These are phyloP conservation scores for Plectosphaerella sp. DNA, from an alignment of 2,329 filamentous ascomycete species.

Conservation along the genomic window DNA sequence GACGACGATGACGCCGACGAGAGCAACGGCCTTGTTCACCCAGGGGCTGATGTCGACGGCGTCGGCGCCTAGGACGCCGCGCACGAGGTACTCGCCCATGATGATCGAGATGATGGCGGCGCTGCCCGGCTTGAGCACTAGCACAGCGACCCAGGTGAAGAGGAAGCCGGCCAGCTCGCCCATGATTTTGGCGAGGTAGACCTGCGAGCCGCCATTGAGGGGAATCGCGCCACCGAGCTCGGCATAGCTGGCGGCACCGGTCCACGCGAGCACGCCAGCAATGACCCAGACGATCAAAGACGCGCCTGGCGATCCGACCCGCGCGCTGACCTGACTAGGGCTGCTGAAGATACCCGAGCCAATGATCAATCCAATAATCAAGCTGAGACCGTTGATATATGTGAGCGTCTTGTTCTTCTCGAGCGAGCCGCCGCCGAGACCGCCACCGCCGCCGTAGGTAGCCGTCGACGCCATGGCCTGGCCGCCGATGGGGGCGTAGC, in stretches of 20 bases:
- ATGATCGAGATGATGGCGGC: slow-evolving; percentile 96
- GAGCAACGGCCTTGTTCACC: slow-evolving; percentile 84
- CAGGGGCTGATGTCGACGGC: slow-evolving; percentile 75
- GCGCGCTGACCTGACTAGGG: slow-evolving; percentile 85
- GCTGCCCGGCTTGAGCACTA: slow-evolving; percentile 89
- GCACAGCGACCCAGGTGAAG: slow-evolving; percentile 93
- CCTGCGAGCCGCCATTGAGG: slow-evolving; percentile 88
- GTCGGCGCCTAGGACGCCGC: slow-evolving; percentile 82
- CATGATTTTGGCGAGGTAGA: slow-evolving; percentile 94
- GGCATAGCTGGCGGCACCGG: slow-evolving; percentile 89
- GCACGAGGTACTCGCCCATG: slow-evolving; percentile 95
- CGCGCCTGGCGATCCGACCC: slow-evolving; percentile 86
- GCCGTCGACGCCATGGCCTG: slow-evolving; percentile 54
- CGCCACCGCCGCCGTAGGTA: slow-evolving; percentile 38
- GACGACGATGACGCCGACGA: slow-evolving; percentile 70
- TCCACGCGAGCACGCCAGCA: slow-evolving; percentile 92
- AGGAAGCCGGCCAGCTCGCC: slow-evolving; percentile 89
- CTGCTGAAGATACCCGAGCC: slow-evolving; percentile 96
- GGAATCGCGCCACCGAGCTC: slow-evolving; percentile 95
- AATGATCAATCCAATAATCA: slow-evolving; percentile 91
- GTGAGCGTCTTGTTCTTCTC: slow-evolving; percentile 96
- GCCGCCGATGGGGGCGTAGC: slow-evolving; percentile 86
- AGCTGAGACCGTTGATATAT: slow-evolving; percentile 85
- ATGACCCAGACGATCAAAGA: slow-evolving; percentile 88
- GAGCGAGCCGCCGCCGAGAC: slow-evolving; percentile 69